Conservation (phyloP, 345 rosid species). For the Excoecaria agallocha region DNA sequence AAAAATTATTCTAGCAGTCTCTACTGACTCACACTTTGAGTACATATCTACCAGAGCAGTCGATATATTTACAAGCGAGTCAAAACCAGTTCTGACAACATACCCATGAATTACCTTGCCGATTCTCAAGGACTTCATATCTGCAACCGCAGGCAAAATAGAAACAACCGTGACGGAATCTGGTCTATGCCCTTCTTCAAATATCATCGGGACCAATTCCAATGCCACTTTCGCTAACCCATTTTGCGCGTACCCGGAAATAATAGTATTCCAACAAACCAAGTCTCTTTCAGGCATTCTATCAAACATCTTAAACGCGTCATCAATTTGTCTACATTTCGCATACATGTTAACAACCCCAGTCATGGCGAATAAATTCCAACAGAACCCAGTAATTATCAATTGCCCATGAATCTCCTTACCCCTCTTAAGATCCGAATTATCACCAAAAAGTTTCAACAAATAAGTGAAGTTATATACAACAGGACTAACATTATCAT, state of each 20-base stretch:
- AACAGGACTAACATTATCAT: conserved; percentile 51
- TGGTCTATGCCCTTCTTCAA: conserved; percentile 39
- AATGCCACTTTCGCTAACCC: conserved; percentile 55
- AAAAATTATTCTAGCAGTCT: conserved; percentile 29
- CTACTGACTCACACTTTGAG: conserved; percentile 19
- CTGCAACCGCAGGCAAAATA: conserved; percentile 21
- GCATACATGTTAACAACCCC: conserved; percentile 69
- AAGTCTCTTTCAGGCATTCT: conserved; percentile 81
- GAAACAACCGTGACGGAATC: conserved; percentile 28
- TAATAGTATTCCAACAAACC: conserved; percentile 80
- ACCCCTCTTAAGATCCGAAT: conserved; percentile 48
- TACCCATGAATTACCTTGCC: conserved; percentile 31
- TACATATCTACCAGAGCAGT: conserved; percentile 35
- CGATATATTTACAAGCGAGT: conserved; percentile 16
- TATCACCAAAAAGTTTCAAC: conserved; percentile 66
- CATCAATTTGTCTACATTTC: conserved; percentile 53
- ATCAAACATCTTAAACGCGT: conserved; percentile 76
- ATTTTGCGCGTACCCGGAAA: conserved; percentile 77
- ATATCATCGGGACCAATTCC: conserved; percentile 57
- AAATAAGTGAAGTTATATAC: conserved; percentile 75
- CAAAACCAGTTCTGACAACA: conserved; percentile 25
- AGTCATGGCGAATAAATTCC: conserved; percentile 63
- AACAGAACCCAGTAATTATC: conserved; percentile 57
- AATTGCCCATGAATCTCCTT: conserved; percentile 74
- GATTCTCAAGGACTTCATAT: conserved; percentile 13